Conservation (phyloP, 176 grass and related monocot species). For the Lolium multiflorum region DNA sequence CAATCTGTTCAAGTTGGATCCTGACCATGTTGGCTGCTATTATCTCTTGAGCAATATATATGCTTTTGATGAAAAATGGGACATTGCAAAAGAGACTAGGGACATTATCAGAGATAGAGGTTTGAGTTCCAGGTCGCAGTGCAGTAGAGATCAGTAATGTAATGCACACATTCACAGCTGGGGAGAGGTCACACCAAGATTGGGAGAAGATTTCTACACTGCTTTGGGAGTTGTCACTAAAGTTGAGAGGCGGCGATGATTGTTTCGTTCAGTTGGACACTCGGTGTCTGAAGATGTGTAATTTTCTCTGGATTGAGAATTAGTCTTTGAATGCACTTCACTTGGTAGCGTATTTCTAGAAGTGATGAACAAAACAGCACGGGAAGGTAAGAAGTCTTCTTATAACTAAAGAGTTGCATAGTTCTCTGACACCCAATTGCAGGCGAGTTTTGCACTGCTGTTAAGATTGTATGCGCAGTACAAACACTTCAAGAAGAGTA, state of each 20-base stretch:
- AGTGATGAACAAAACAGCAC: background rate
- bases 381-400: slow-evolving; percentile 7
- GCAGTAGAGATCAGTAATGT: slow-evolving; percentile 44
- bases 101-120: slow-evolving; percentile 38
- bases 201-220: slow-evolving; percentile 30
- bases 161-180: slow-evolving; percentile 46
- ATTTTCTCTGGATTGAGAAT: slow-evolving; percentile 7
- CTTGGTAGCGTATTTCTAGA: background rate
- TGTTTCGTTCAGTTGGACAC: background rate
- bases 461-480: background rate
- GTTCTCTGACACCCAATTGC: background rate
- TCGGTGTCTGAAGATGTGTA: background rate
- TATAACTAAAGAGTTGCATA: background rate
- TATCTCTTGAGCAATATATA: slow-evolving; percentile 66
- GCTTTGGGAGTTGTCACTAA: background rate
- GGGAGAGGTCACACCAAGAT: slow-evolving; percentile 40
- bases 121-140: slow-evolving; percentile 59
- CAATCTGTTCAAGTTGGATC: too few relatives aligned
- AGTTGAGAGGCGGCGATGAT: too few relatives aligned
- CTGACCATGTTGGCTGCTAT: slow-evolving; percentile 52
- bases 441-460: background rate
- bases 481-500: background rate
- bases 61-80: slow-evolving; percentile 68
- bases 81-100: slow-evolving; percentile 10
- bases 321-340: background rate